These are phyloP conservation scores for Porcisia hertigi DNA, from an alignment of 208 protist genomes.

Conservation along the genomic window DNA sequence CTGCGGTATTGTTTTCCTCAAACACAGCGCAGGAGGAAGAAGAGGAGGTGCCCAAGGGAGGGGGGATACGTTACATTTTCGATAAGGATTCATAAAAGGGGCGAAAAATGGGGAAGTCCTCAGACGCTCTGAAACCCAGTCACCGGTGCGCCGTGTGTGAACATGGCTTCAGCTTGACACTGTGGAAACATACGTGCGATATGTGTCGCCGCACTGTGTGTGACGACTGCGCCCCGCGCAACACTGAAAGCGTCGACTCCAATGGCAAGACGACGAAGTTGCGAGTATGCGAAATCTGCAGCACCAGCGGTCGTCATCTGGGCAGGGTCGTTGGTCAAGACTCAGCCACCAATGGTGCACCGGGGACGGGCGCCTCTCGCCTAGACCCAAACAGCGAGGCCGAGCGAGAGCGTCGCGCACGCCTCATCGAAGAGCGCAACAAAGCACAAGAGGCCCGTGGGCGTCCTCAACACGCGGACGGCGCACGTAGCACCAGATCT, in stretches of 20 bases:
- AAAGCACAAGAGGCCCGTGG: constrained; percentile 34
- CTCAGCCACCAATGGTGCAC: neutral
- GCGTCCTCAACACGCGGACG: neutral
- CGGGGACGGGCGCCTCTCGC: neutral
- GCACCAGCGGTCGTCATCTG: constrained; percentile 14
- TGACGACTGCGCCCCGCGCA: constrained; percentile 59
- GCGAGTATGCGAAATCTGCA: constrained; percentile 30
- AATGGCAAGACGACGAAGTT: constrained; percentile 17
- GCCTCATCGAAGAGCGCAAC: constrained; percentile 46
- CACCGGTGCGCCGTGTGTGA: constrained; percentile 51
- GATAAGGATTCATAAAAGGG: neutral
- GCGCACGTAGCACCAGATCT: neutral
- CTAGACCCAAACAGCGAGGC: constrained; percentile 35
- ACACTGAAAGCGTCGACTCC: constrained; percentile 8
- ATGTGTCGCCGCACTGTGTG: constrained; percentile 58
- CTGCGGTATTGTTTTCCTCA: too few relatives aligned
- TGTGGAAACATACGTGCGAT: constrained; percentile 57
- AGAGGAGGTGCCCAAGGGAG: too few relatives aligned
- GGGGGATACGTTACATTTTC: too few relatives aligned
- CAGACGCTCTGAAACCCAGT: neutral
- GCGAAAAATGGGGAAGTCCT: constrained; percentile 12
- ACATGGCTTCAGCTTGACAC: constrained; percentile 45
- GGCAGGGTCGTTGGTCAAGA: neutral
- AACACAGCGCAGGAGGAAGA: too few relatives aligned
- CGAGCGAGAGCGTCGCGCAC: constrained; percentile 43